Conservation (phyloP, 2,329 filamentous ascomycete genomes). For the Hymenoscyphus repandus region DNA sequence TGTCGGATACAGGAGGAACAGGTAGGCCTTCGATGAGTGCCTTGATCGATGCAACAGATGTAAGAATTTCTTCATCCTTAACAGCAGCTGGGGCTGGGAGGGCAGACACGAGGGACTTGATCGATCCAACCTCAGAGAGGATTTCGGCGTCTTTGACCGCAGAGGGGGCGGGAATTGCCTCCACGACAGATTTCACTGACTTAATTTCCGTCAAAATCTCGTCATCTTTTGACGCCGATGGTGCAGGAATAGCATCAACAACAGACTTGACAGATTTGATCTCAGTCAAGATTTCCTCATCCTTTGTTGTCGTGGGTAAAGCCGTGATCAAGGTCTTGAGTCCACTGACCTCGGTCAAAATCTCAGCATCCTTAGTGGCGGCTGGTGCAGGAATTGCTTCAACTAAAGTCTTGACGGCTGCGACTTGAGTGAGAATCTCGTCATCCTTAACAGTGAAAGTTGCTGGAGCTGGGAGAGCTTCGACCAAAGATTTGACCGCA, state of each 20-base stretch:
- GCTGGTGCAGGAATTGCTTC: neutral
- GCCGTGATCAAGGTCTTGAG: constrained; percentile 3
- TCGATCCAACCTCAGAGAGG: neutral
- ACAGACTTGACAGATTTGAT: constrained; percentile 6
- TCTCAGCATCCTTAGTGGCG: constrained; percentile 2
- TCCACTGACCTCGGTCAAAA: constrained; percentile 2
- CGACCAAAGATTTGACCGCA: constrained; percentile 11
- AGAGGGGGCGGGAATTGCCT: neutral
- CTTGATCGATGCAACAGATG: constrained; percentile 5
- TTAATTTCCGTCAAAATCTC: neutral
- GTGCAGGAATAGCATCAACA: constrained; percentile 3
- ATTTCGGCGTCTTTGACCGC: constrained; percentile 1
- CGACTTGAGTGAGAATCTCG: constrained; percentile 1
- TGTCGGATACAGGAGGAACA: neutral
- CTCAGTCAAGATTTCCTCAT: constrained; percentile 9
- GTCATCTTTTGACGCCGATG: neutral
- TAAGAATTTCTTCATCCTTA: constrained; percentile 9
- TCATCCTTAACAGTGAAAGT: constrained; percentile 9
- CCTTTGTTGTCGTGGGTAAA: constrained; percentile 3
- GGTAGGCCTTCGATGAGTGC: constrained; percentile 2
- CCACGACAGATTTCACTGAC: constrained; percentile 5
- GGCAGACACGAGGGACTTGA: constrained; percentile 3
- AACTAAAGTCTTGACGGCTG: constrained; percentile 4
- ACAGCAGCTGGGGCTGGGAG: constrained; percentile 4
- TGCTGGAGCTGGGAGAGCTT: constrained; percentile 12